phyloP scores from a whole-genome alignment of 2,329 filamentous ascomycete genomes.

The Diaporthe vexans region DNA sequence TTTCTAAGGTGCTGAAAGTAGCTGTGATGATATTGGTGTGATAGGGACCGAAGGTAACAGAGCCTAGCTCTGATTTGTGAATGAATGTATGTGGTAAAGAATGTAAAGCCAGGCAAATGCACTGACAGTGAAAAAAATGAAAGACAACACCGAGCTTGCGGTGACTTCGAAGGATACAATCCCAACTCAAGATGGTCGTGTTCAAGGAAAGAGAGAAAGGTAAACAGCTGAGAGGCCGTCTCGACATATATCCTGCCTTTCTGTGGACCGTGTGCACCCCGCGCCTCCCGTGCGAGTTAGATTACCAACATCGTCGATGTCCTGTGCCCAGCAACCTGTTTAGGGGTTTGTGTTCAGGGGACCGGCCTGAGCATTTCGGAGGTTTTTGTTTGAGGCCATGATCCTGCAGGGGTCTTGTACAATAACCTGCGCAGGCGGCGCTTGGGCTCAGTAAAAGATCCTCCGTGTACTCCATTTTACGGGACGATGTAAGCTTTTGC shows the following conservation, averaged over 20 bases:
- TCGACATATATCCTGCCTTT: conserved; percentile 12
- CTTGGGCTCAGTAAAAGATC: conserved; percentile 13
- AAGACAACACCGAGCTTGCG: conserved; percentile 28
- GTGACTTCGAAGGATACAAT: conserved; percentile 33
- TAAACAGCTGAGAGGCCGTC: background rate
- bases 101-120: conserved; percentile 19
- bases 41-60: conserved; percentile 15
- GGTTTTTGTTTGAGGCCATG: conserved; percentile 28
- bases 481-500: conserved; percentile 5
- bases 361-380: conserved; percentile 29
- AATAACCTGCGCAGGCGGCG: conserved; percentile 20
- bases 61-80: conserved; percentile 30
- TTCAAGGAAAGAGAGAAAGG: background rate
- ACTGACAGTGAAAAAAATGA: conserved; percentile 2
- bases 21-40: background rate
- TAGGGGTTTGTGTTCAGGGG: conserved; percentile 18
- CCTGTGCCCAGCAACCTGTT: background rate
- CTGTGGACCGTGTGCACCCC: conserved; percentile 12
- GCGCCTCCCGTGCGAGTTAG: background rate
- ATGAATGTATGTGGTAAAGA: conserved; percentile 30
- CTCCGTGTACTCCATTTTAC: background rate
- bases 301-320: conserved; percentile 12
- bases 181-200: conserved; percentile 26
- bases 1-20: conserved; percentile 15
- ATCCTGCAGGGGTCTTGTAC: conserved; percentile 16